Evolutionary conservation across 2,329 filamentous ascomycete species (phyloP), one percentile per base, ranked within the genome.

Genomic region (Phyllosticta paracitricarpa): DNA sequence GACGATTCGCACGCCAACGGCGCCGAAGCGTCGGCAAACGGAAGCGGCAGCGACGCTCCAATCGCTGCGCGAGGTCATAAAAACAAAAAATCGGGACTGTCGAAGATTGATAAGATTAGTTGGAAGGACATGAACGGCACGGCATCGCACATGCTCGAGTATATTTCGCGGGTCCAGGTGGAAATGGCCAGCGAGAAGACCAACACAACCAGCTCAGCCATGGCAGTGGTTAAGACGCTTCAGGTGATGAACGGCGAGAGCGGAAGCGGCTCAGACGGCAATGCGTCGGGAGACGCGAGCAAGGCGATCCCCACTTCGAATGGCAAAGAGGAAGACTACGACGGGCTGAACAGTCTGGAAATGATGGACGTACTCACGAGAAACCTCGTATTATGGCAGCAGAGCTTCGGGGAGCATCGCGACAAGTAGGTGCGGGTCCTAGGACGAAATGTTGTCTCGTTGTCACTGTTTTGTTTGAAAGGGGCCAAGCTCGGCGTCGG

Each of bases 301-400:
- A 71, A 55, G 53, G 62, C 65, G 67, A 51, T 6, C 3, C 61
- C 64, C 54, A 26, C 35, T 61, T 54, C 35, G 60, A 61, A 63
- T 65, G 12, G 68, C 48, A 63, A 64, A 53, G 70, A 69, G 67
- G 82, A 86, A 1, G 58, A 62, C 52, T 96, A 96, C 73, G 89
- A 87, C 66, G 83, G 88, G 8, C 78, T 96, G 65, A 89, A 79
- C 62, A 91, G 88, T 66, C 79, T 89, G 65, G 89, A 95, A 75
- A 95, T 96, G 89, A 95, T 95, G 89, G 91, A 95, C 72, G 82
- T 85, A 67, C 75, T 96, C 71, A 92, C 88, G 64, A 82, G 88
- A 64, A 86, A 91, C 71, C 81, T 96, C 68, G 83, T 93, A 66
- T 88, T 89, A 69, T 96, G 90, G 90, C 90, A 96, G 76, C 87